Percentiles rank a stretch among this genome's conserved stretches.
These are phyloP conservation scores for Rubroshorea leprosula DNA, from an alignment of 345 rosid species.

Conservation along the genomic window DNA sequence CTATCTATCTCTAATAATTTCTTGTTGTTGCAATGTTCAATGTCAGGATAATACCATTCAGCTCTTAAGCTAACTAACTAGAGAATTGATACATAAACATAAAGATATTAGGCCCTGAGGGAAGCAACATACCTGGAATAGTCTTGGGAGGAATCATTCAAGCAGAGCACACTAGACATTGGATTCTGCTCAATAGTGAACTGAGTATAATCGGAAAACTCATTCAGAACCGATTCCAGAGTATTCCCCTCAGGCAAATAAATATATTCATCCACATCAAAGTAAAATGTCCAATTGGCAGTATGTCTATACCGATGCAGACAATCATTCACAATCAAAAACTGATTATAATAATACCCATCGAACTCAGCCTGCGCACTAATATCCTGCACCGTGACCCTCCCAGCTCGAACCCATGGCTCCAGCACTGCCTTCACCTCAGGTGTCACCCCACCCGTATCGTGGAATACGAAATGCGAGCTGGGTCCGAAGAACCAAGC, in stretches of 20 bases:
- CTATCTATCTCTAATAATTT: too few species aligned
- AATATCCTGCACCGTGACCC: conserved; percentile 71
- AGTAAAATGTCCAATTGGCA: conserved; percentile 80
- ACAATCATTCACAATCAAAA: conserved; percentile 79
- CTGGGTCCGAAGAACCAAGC: conserved; percentile 75
- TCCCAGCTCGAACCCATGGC: conserved; percentile 72
- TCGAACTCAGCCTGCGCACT: conserved; percentile 56
- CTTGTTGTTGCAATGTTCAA: too few species aligned
- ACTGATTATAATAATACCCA: conserved; percentile 83
- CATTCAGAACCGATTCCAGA: conserved; percentile 49
- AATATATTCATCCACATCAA: conserved; percentile 84
- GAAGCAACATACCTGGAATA: conserved; percentile 63
- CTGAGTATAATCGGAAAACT: conserved; percentile 57
- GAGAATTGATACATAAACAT: too few species aligned
- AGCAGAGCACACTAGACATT: conserved; percentile 72
- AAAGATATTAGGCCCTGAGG: too few species aligned
- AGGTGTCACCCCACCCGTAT: conserved; percentile 66
- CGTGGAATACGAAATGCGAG: conserved; percentile 82
- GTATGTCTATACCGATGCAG: conserved; percentile 56
- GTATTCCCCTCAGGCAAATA: conserved; percentile 49
- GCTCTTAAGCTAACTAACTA: too few species aligned
- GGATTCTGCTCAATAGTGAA: conserved; percentile 92
- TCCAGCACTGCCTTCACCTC: conserved; percentile 58
- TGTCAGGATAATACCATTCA: too few species aligned
- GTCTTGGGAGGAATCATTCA: conserved; percentile 47